Conservation (phyloP, 306 rosid species). For the Echinosophora koreensis region DNA sequence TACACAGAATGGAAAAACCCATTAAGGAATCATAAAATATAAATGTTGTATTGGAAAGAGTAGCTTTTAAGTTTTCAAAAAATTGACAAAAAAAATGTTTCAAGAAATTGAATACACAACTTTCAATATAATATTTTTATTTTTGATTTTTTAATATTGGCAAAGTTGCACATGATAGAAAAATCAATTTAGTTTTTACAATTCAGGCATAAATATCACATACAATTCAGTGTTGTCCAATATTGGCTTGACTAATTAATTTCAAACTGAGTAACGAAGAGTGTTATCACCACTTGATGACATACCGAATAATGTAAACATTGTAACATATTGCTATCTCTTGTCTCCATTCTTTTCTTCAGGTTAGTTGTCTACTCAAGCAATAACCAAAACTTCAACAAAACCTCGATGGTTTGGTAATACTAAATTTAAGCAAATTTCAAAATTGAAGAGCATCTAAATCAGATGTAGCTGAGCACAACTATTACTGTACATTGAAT, state of each 20-base stretch:
- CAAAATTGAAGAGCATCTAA: background rate
- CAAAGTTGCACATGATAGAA: no score
- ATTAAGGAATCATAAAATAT: no score
- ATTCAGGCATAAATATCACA: background rate
- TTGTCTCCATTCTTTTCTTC: background rate
- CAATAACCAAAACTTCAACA: constrained; percentile 8
- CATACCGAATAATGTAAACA: background rate
- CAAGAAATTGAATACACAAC: no score
- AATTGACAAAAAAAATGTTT: no score
- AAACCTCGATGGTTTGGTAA: background rate
- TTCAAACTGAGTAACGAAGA: background rate
- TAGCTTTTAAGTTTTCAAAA: no score
- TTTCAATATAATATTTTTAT: no score
- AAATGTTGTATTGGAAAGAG: no score
- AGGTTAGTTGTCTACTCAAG: background rate
- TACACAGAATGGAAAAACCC: no score
- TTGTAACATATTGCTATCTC: background rate
- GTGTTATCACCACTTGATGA: background rate
- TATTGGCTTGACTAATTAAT: background rate
- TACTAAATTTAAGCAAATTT: constrained; percentile 10
- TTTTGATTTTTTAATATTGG: no score
- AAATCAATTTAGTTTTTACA: no score
- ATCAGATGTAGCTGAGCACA: background rate
- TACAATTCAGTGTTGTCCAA: background rate
- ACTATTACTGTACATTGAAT: background rate